Percentiles rank a stretch among this genome's conserved stretches.
phyloP scores from a whole-genome alignment of 2,329 filamentous ascomycete species.

The Ophiostoma ulmi region DNA sequence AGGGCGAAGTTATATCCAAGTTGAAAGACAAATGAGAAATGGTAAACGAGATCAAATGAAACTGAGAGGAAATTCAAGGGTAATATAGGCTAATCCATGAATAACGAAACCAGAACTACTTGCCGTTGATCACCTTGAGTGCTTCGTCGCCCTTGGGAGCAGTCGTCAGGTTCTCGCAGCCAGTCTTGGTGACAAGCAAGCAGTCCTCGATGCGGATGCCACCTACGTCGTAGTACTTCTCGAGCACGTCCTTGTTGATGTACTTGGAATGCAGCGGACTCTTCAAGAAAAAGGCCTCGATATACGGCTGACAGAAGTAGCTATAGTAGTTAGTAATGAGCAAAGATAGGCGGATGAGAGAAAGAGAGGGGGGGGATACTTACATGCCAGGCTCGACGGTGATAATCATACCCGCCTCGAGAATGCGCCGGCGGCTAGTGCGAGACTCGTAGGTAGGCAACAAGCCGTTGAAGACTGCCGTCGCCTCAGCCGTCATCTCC shows the following conservation, averaged over 20 bases:
- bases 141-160: constrained; percentile 72
- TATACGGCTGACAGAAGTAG: constrained; percentile 70
- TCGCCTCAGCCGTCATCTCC: constrained; percentile 30
- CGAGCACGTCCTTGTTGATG: constrained; percentile 61
- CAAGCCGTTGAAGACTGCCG: constrained; percentile 20
- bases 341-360: not conserved
- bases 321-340: constrained; percentile 35
- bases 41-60: not conserved
- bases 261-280: constrained; percentile 54
- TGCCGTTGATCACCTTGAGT: constrained; percentile 53
- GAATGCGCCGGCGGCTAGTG: constrained; percentile 28
- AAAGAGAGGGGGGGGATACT: constrained; percentile 2
- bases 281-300: constrained; percentile 63
- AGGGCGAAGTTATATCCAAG: not conserved
- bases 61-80: not conserved
- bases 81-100: not conserved
- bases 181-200: constrained; percentile 70
- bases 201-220: constrained; percentile 93
- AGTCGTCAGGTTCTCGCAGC: constrained; percentile 76
- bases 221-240: constrained; percentile 70
- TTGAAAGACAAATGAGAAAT: not conserved
- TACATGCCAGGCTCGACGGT: constrained; percentile 70
- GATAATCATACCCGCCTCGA: constrained; percentile 62
- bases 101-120: not conserved
- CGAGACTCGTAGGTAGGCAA: not conserved